A percentile compares a stretch with the other conserved stretches of the same genome.
Evolutionary conservation across 2,329 filamentous ascomycete species (phyloP).

Genomic region (Trichoderma cornu-damae): DNA sequence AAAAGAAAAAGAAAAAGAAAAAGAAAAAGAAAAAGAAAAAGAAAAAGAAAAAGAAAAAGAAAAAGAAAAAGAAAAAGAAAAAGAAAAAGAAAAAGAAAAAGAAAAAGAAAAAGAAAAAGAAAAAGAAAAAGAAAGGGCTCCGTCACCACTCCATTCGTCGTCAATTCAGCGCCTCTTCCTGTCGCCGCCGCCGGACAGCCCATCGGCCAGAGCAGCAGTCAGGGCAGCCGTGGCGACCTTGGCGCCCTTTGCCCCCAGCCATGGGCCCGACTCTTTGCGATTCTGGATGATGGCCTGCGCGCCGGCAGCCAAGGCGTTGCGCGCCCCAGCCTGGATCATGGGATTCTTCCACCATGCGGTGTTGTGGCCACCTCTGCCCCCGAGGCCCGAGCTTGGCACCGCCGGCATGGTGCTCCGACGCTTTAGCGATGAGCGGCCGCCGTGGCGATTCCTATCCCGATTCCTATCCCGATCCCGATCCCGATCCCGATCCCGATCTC

Average conservation of each 20-base stretch:
- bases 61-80: neutral
- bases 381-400: neutral
- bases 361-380: conserved; percentile 23
- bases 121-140: neutral
- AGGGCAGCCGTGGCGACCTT: conserved; percentile 46
- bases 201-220: conserved; percentile 45
- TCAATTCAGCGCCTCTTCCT: conserved; percentile 28
- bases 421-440: neutral
- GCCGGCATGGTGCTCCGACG: conserved; percentile 34
- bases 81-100: neutral
- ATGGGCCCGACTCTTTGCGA: conserved; percentile 41
- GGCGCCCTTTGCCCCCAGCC: conserved; percentile 46
- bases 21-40: too few species aligned
- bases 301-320: conserved; percentile 44
- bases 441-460: neutral
- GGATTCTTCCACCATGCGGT: conserved; percentile 37
- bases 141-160: too few species aligned
- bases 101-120: neutral
- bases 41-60: neutral
- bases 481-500: neutral
- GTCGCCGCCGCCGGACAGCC: conserved; percentile 35
- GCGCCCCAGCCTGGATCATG: conserved; percentile 38
- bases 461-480: neutral
- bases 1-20: too few species aligned
- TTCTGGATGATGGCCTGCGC: conserved; percentile 45